phyloP scores from a whole-genome alignment of 257 asterid genomes.

The Rhazya stricta region DNA sequence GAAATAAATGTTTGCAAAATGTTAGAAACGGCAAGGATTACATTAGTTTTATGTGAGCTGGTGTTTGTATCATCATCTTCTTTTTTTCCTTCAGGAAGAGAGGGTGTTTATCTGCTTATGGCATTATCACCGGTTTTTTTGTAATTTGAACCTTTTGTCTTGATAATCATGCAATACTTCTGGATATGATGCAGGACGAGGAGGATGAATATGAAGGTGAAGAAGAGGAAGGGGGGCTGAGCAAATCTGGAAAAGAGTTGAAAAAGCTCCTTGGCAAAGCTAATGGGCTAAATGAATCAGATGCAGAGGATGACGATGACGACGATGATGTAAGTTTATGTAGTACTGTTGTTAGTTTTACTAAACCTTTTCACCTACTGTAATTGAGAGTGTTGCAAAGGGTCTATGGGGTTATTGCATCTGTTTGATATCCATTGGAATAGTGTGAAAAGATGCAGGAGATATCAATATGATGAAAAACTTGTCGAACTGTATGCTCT shows the following conservation, averaged over 20 bases:
- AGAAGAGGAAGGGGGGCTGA: conserved; percentile 73
- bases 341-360: neutral
- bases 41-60: neutral
- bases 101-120: neutral
- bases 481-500: neutral
- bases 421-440: neutral
- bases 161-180: neutral
- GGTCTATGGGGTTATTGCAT: neutral
- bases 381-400: neutral
- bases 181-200: conserved; percentile 57
- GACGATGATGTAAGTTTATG: conserved; percentile 67
- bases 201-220: conserved; percentile 86
- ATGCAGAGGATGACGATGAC: conserved; percentile 77
- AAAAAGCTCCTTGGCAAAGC: conserved; percentile 87
- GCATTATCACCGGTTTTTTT: neutral
- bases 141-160: neutral
- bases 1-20: neutral
- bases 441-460: neutral
- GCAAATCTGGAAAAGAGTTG: conserved; percentile 98
- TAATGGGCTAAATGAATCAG: conserved; percentile 83
- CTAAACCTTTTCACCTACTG: neutral
- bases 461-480: neutral
- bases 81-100: neutral
- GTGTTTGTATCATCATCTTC: neutral
- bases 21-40: neutral